A percentile compares a stretch with the other conserved stretches of the same genome.
These are phyloP conservation scores for Talaromyces sp. DNA, from an alignment of 2,329 filamentous ascomycete species.

Conservation along the genomic window DNA sequence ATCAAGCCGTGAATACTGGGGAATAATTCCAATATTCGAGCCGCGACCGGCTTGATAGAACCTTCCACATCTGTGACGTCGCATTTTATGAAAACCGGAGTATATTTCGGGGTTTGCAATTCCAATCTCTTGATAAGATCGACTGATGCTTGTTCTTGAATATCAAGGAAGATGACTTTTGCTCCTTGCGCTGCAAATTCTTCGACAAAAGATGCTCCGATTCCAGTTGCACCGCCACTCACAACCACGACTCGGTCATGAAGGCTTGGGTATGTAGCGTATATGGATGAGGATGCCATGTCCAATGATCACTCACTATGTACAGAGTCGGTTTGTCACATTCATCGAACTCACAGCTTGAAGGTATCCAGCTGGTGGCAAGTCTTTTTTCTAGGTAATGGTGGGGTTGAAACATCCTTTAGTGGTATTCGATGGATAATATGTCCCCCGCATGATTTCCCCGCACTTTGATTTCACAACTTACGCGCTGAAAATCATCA, in stretches of 20 bases:
- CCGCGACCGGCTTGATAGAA: slow-evolving; percentile 30
- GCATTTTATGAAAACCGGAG: slow-evolving; percentile 45
- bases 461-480: background rate
- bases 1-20: slow-evolving; percentile 30
- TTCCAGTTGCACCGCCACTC: slow-evolving; percentile 50
- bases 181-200: slow-evolving; percentile 48
- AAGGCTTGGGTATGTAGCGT: slow-evolving; percentile 27
- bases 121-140: background rate
- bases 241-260: slow-evolving; percentile 40
- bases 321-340: background rate
- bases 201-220: slow-evolving; percentile 45
- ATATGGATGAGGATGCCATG: background rate
- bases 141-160: slow-evolving; percentile 27
- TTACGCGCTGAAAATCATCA: background rate
- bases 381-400: background rate
- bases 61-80: slow-evolving; percentile 41
- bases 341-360: background rate
- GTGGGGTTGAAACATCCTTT: background rate
- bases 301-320: background rate
- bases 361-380: background rate
- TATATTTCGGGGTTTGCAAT: background rate
- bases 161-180: slow-evolving; percentile 49
- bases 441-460: background rate
- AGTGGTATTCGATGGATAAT: background rate
- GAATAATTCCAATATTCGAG: slow-evolving; percentile 31